Conservation (phyloP, 2,329 filamentous ascomycete genomes). For the Fusarium oligoseptatum region DNA sequence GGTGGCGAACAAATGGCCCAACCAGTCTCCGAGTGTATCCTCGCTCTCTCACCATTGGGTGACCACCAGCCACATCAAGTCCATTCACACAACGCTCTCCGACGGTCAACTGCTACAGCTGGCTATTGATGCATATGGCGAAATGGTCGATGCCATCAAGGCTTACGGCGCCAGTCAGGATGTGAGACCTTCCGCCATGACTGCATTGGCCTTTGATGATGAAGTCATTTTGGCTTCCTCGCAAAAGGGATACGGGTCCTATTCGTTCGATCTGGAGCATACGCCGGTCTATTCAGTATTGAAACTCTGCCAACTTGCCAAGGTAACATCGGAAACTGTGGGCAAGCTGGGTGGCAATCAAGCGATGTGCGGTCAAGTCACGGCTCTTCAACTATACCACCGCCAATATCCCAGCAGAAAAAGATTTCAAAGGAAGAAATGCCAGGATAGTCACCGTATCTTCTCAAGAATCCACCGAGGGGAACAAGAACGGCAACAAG, state of each 20-base stretch:
- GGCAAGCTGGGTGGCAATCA: neutral
- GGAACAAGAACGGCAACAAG: neutral
- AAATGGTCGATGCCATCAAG: neutral
- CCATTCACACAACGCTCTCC: neutral
- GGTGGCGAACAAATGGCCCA: neutral
- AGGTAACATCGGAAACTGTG: neutral
- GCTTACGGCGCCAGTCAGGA: neutral
- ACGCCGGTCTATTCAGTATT: neutral
- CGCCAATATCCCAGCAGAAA: neutral
- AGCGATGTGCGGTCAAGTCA: neutral
- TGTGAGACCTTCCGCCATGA: neutral
- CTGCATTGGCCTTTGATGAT: neutral
- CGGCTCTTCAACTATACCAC: neutral
- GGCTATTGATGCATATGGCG: neutral
- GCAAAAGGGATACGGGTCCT: neutral
- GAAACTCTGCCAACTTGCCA: neutral
- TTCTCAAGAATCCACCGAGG: neutral
- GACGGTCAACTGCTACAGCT: neutral
- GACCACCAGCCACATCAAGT: neutral
- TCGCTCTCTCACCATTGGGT: neutral
- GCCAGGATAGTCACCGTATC: neutral
- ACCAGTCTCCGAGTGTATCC: neutral
- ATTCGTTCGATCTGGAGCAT: neutral
- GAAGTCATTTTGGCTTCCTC: neutral
- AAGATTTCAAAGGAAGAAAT: neutral